phyloP scores from a whole-genome alignment of 2,329 filamentous ascomycete genomes.

The Penicillium sp. region DNA sequence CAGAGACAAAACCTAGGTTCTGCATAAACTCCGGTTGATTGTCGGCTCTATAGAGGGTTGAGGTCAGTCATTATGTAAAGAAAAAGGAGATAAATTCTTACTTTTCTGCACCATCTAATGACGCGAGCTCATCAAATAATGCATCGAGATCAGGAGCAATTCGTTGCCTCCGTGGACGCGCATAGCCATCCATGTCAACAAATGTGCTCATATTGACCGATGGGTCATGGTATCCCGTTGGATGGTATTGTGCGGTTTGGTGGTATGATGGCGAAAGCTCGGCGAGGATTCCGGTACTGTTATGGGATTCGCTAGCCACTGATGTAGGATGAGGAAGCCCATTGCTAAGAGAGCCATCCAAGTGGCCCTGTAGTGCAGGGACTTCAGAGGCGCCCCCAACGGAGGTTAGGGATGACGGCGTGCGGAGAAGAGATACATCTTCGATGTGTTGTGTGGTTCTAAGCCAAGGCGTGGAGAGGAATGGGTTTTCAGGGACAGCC shows the following conservation, averaged over 20 bases:
- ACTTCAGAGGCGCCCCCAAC: slow-evolving; percentile 22
- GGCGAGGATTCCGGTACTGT: slow-evolving; percentile 20
- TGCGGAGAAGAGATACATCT: slow-evolving; percentile 30
- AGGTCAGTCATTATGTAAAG: slow-evolving; percentile 13
- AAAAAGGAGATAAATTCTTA: slow-evolving; percentile 20
- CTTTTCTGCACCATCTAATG: slow-evolving; percentile 56
- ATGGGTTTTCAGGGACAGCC: slow-evolving; percentile 20
- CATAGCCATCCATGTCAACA: slow-evolving; percentile 34
- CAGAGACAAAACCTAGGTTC: slow-evolving; percentile 38
- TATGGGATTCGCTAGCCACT: slow-evolving; percentile 21
- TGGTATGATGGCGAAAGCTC: slow-evolving; percentile 28
- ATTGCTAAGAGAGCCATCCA: slow-evolving; percentile 16
- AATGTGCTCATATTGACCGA: slow-evolving; percentile 29
- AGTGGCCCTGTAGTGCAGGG: slow-evolving; percentile 19
- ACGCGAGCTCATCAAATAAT: slow-evolving; percentile 59
- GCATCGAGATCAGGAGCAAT: slow-evolving; percentile 47
- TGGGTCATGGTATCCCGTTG: slow-evolving; percentile 29
- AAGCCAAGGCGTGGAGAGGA: slow-evolving; percentile 32
- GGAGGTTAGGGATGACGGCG: slow-evolving; percentile 31
- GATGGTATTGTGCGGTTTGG: slow-evolving; percentile 27
- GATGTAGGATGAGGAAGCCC: slow-evolving; percentile 21
- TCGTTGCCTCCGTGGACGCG: slow-evolving; percentile 27
- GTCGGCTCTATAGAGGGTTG: slow-evolving; percentile 26
- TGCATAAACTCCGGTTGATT: slow-evolving; percentile 42
- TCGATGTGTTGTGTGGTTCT: slow-evolving; percentile 27